Base-by-base conservation (phyloP, 2,329 filamentous ascomycete genomes). In the Beauveria australis region DNA sequence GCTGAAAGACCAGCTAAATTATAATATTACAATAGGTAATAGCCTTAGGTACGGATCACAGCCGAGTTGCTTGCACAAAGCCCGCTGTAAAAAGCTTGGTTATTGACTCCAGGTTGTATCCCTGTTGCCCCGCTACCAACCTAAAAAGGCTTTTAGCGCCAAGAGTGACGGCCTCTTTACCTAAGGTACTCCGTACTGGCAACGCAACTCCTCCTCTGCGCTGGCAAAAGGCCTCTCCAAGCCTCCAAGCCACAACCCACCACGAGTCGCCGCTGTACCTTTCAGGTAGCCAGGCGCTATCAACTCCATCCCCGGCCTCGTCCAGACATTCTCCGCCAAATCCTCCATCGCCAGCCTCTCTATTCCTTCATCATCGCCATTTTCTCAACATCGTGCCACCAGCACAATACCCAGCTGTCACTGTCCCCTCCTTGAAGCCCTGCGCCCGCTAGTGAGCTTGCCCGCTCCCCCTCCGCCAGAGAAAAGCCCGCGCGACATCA, bases 241-340 rank as follows among this genome's bases (percentile, higher is more conserved):
- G 10, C 43, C 47, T 41, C 47, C 47, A 59, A 59, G 56, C 56
- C 56, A 59, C 56, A 24, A 59, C 24, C 56, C 37, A 59, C 58
- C 58, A 55, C 58, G 58, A 60, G 58, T 60, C 51, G 43, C 22
- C 44, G 28, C 57, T 33, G 28, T 30, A 9, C 37, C 19, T 4
- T 48, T 43, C 7, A 49, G 44, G 44, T 51, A 47, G 30, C 30
- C 49, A 37, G 46, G 22, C 54, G 54, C 53, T 33, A 44, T 41
- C n/a, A 51, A 49, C 28, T 46, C 12, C 40, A 33, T 44, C 44
- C 54, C 44, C 30, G 57, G 14, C 41, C 41, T 52, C 56, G 40
- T 44, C 24, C 7, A 16, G n/a, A 28, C 41, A 43, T 53, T 51
- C 49, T 53, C 57, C 41, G 26, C 40, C 49, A 53, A 47, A n/a